Evolutionary conservation across 2,329 filamentous ascomycete genomes (phyloP), one percentile per base, ranked within the genome.

Genomic region (Remersonia thermophila): DNA sequence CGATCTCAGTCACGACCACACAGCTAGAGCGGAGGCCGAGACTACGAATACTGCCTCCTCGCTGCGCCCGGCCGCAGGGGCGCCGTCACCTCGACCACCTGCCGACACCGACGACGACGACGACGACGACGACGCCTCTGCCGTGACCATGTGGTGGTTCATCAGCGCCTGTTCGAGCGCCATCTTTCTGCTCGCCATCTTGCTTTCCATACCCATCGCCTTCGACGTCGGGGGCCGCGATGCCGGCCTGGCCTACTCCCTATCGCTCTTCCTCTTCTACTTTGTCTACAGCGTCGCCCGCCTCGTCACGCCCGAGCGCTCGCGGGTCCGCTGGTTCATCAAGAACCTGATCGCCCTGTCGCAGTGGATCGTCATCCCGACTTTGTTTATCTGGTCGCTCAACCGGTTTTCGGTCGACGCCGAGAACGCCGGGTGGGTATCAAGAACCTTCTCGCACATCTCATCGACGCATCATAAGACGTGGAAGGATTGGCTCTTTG

Each of bases 211-310:
- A 56, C 91, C 91, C 43, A 79, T 98, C 56, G 84, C 89, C 53
- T 96, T 96, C 66, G 91, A 98, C 73, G 89, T 96, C 53, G 91
- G 91, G 56, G 91, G 91, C 44, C 80, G 85, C 53, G 87, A 91
- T 51, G 93, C 86, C 55, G 91, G 91, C 41, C 71, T 98, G 54
- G 89, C 86, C 44, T 96, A 93, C 66, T 95, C 86, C 55, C 73
- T 96, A 36, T 77, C 83, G 32, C 74, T 96, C 37, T 87, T 89
- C 49, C 69, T 73, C 51, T 96, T 93, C 68, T 96, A 96, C 66
- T 80, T 94, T 57, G 61, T 84, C 57, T 86, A 91, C 62, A 94
- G 86, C 38, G 65, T 75, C 44, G 66, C 91, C 47, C 83, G 82
- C 54, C 70, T 95, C 42, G 69, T 77, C 11, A 93, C 87, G 0